A percentile compares a stretch with the other conserved stretches of the same genome.
phyloP scores from a whole-genome alignment of 2,329 filamentous ascomycete species.

The Phaeoacremonium minimum region DNA sequence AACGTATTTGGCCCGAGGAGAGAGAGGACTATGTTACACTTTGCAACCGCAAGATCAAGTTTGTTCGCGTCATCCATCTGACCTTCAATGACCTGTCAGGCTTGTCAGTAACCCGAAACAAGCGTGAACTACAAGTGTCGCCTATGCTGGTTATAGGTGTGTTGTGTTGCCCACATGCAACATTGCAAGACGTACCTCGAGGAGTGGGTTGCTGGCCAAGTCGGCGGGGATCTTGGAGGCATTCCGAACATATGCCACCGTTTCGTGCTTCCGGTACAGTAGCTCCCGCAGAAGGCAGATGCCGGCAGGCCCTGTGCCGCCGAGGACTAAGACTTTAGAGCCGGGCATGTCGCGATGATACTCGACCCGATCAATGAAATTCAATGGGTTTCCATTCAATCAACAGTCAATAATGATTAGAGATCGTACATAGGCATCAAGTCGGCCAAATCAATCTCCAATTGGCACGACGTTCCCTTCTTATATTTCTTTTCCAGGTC shows the following conservation, averaged over 20 bases:
- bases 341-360: no score
- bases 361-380: no score
- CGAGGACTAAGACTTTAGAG: slow-evolving; percentile 20
- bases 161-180: no score
- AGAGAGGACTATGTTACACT: slow-evolving; percentile 12
- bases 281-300: slow-evolving; percentile 23
- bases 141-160: no score
- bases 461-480: no score
- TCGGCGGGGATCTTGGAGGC: slow-evolving; percentile 17
- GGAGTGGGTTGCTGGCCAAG: slow-evolving; percentile 10
- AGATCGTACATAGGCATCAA: no score
- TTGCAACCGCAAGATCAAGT: slow-evolving; percentile 11
- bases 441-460: no score
- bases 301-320: slow-evolving; percentile 24
- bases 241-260: slow-evolving; percentile 16
- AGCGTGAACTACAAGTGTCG: no score
- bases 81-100: slow-evolving; percentile 17
- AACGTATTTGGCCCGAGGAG: slow-evolving; percentile 15
- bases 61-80: slow-evolving; percentile 11
- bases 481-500: no score
- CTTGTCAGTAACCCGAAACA: no score
- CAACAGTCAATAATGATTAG: no score
- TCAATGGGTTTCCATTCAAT: no score
- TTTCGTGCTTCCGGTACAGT: slow-evolving; percentile 16
- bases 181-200: slow-evolving; percentile 11